phyloP scores from a whole-genome alignment of 345 rosid species.

The Kandelia obovata region DNA sequence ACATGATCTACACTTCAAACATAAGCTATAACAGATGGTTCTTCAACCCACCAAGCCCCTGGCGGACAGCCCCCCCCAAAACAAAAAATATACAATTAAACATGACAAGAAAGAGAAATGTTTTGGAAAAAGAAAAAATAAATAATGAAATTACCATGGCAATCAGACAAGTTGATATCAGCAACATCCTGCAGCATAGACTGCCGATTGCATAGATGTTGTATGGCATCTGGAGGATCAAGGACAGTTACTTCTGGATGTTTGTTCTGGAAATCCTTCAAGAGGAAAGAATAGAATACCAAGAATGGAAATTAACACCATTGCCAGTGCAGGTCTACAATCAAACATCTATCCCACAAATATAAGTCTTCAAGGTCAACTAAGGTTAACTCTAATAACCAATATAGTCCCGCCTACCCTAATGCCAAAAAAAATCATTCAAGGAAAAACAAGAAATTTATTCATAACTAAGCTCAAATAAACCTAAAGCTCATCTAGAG shows the following conservation, averaged over 20 bases:
- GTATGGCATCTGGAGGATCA: slow-evolving; percentile 84
- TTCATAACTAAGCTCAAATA: slow-evolving; percentile 12
- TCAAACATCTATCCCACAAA: not conserved
- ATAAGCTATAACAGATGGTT: not conserved
- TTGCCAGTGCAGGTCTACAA: not conserved
- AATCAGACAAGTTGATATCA: slow-evolving; percentile 57
- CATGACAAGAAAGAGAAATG: not conserved
- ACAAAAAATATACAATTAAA: not conserved
- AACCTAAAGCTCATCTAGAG: slow-evolving; percentile 14
- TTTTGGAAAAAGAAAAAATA: not conserved
- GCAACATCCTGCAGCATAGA: slow-evolving; percentile 86
- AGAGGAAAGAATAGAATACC: slow-evolving; percentile 18
- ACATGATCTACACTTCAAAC: not conserved
- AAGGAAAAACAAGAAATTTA: not conserved
- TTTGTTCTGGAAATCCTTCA: slow-evolving; percentile 68
- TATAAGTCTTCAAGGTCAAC: not conserved
- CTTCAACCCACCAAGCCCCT: not conserved
- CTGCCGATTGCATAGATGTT: slow-evolving; percentile 62
- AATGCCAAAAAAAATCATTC: too few relatives aligned
- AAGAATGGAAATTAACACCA: not conserved
- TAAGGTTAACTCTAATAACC: too few relatives aligned
- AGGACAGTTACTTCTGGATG: slow-evolving; percentile 77
- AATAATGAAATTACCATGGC: slow-evolving; percentile 41
- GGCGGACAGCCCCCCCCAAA: not conserved
- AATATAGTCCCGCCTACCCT: too few relatives aligned